phyloP scores from a whole-genome alignment of 257 asterid genomes.

The Pogostemon cablin region DNA sequence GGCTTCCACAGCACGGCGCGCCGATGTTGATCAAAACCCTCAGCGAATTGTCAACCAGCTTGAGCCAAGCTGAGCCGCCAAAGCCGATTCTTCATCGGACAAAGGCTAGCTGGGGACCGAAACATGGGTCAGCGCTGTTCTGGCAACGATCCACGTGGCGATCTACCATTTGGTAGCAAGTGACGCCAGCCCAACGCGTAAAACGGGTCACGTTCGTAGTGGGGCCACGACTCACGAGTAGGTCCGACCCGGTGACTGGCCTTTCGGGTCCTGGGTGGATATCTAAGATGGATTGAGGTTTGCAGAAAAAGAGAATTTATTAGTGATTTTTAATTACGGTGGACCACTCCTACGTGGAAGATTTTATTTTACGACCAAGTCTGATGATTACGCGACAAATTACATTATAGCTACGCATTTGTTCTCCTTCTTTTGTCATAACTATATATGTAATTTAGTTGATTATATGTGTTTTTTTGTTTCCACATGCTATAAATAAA shows the following conservation, averaged over 20 bases:
- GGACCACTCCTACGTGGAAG: conserved; percentile 12
- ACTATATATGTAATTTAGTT: too few relatives aligned
- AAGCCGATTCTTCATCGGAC: conserved; percentile 27
- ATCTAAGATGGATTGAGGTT: background rate
- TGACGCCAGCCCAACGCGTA: conserved; percentile 39
- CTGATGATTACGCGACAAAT: too few relatives aligned
- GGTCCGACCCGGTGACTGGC: conserved; percentile 27
- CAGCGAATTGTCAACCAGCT: conserved; percentile 12
- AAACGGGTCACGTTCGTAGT: conserved; percentile 37
- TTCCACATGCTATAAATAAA: too few relatives aligned
- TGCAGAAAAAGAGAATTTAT: background rate
- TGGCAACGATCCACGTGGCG: conserved; percentile 40
- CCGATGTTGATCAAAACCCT: too few relatives aligned
- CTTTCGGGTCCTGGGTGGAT: conserved; percentile 18
- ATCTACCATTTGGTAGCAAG: conserved; percentile 5
- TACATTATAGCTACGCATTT: too few relatives aligned
- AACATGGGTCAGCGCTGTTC: conserved; percentile 52
- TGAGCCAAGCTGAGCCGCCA: conserved; percentile 22
- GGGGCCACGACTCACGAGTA: conserved; percentile 22
- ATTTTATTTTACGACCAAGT: background rate
- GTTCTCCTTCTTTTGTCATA: too few relatives aligned
- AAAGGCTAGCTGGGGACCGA: conserved; percentile 41
- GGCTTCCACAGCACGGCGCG: conserved; percentile 8
- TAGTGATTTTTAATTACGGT: background rate
- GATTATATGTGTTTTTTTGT: too few relatives aligned